These are phyloP conservation scores for Backusella sp. DNA, from an alignment of 192 early-diverging fungal genomes.

Conservation along the genomic window DNA sequence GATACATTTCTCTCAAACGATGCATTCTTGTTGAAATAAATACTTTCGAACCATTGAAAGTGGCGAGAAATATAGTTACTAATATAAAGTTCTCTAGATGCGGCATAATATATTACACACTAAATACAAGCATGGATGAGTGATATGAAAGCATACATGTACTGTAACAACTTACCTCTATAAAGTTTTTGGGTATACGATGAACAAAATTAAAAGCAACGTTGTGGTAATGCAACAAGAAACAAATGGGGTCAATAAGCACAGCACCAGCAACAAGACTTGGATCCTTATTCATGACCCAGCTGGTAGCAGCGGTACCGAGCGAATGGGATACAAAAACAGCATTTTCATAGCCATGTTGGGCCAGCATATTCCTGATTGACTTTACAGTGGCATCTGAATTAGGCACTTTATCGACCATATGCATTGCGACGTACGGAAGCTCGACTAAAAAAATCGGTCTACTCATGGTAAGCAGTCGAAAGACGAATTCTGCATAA, in stretches of 20 bases:
- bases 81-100: conserved; percentile 60
- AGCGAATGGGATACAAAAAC: conserved; percentile 67
- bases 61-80: conserved; percentile 55
- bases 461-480: conserved; percentile 41
- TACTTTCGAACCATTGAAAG: conserved; percentile 50
- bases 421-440: conserved; percentile 66
- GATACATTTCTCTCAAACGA: conserved; percentile 13
- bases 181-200: conserved; percentile 36
- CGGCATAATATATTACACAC: conserved; percentile 57
- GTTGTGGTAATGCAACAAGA: conserved; percentile 59
- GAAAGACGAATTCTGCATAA: conserved; percentile 53
- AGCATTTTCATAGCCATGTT: conserved; percentile 50
- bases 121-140: conserved; percentile 19
- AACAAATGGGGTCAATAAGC: conserved; percentile 67
- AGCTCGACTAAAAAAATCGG: conserved; percentile 56
- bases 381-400: conserved; percentile 53
- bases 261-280: conserved; percentile 52
- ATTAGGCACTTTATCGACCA: conserved; percentile 54
- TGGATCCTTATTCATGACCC: conserved; percentile 54
- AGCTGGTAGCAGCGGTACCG: conserved; percentile 60
- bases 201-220: conserved; percentile 64
- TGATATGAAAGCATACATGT: background rate
- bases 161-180: conserved; percentile 23
- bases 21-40: conserved; percentile 30
- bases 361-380: conserved; percentile 53